phyloP scores from a whole-genome alignment of 805 yeast species.

The Ogataea nitratoaversa region DNA sequence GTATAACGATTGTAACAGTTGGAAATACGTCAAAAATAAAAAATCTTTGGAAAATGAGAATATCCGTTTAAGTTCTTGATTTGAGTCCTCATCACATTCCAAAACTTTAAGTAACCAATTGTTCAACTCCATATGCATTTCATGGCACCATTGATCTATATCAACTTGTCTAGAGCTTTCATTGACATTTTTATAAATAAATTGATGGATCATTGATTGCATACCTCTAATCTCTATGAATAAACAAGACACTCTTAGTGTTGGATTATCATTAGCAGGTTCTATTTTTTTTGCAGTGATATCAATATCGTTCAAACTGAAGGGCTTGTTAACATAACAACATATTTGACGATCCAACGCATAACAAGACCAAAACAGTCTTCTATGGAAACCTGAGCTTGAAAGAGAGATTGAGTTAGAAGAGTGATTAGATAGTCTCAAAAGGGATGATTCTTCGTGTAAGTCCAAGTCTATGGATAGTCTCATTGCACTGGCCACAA shows the following conservation, averaged over 20 bases:
- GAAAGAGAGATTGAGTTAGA: not conserved
- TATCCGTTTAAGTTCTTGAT: not conserved
- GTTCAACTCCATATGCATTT: constrained; percentile 16
- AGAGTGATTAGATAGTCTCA: not conserved
- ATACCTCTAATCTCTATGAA: constrained; percentile 14
- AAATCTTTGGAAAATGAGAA: constrained; percentile 9
- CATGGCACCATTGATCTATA: constrained; percentile 8
- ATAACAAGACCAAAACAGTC: constrained; percentile 45
- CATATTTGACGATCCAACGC: constrained; percentile 44
- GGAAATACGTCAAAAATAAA: constrained; percentile 17
- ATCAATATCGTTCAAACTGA: constrained; percentile 38
- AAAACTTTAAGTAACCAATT: constrained; percentile 9
- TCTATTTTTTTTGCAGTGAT: constrained; percentile 9
- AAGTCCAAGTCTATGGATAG: constrained; percentile 42
- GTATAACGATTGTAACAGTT: constrained; percentile 14
- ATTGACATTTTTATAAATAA: constrained; percentile 4
- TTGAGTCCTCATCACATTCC: not conserved
- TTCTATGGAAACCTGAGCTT: constrained; percentile 15
- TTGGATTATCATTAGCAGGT: constrained; percentile 1
- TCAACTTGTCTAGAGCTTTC: not conserved
- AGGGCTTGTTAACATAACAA: constrained; percentile 43
- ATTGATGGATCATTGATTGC: constrained; percentile 19
- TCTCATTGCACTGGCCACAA: constrained; percentile 40
- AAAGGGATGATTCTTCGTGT: constrained; percentile 33
- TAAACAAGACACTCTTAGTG: constrained; percentile 8